Percentiles rank a stretch among this genome's conserved stretches.
Evolutionary conservation across 352 stramenopile genomes (phyloP).

Genomic region (Globisporangium echinulatum): DNA sequence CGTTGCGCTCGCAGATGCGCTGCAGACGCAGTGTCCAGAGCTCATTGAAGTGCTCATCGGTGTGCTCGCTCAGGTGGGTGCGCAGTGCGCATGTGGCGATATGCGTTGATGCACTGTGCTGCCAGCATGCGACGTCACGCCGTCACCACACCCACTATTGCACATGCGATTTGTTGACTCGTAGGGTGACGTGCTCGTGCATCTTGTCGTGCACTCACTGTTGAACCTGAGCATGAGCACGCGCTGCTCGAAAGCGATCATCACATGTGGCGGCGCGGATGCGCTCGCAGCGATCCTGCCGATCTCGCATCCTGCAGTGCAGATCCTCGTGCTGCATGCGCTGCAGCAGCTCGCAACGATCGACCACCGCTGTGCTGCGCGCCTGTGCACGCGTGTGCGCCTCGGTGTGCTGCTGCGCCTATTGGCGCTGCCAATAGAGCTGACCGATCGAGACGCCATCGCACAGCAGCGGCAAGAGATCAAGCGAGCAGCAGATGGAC

Average conservation of each 20-base stretch:
- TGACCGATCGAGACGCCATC: neutral
- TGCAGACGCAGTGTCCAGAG: neutral
- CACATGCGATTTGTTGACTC: neutral
- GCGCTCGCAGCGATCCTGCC: constrained; percentile 13
- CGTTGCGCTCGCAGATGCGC: constrained; percentile 5
- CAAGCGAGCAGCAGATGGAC: neutral
- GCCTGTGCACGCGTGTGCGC: constrained; percentile 4
- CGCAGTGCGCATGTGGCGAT: neutral
- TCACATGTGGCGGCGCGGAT: constrained; percentile 5
- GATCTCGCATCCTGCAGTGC: constrained; percentile 4
- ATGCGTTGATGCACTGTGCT: neutral
- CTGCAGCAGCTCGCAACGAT: constrained; percentile 10
- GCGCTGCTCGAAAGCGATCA: constrained; percentile 2
- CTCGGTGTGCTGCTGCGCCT: constrained; percentile 5
- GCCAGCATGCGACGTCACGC: neutral
- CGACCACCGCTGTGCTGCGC: neutral
- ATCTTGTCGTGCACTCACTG: constrained; percentile 11
- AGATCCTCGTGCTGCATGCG: constrained; percentile 14
- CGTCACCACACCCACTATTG: neutral
- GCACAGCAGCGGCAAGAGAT: neutral
- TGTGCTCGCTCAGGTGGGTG: constrained; percentile 1
- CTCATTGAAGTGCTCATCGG: neutral
- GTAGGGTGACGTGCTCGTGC: constrained; percentile 16
- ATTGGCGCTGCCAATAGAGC: neutral
- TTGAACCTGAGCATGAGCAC: constrained; percentile 15